Evolutionary conservation across 2,329 filamentous ascomycete species (phyloP), one percentile per base, ranked within the genome.

Genomic region (Botrytis hyacinthi): DNA sequence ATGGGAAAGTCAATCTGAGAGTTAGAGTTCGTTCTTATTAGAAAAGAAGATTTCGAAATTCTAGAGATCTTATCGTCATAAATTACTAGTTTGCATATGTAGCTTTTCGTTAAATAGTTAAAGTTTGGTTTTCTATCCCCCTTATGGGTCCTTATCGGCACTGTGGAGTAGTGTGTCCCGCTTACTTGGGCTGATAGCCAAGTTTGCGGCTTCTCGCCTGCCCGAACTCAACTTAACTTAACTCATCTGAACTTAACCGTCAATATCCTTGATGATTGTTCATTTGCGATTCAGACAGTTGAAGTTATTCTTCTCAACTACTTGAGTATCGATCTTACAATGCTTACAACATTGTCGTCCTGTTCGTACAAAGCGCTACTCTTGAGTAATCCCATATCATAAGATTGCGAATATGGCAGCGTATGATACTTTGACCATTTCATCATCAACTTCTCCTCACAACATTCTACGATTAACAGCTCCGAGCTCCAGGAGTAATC

Each of bases 391-490:
- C 40, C 18, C 29, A 46, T 59, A 72, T 68, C 37, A 29, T 72
- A 72, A 48, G 37, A 46, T 68, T 73, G 66, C 74, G 67, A 76
- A 62, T 35, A 75, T 76, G 74, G 74, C 73, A 57, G 75, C 68
- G 62, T 75, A 75, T 73, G 75, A 76, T 74, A 74, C 74, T 29
- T 51, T 74, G 51, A 73, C 44, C 57, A 66, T 65, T 60, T 59
- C 61, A 67, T 60, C 67, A 20, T 48, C 54, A 62, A 73, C 68
- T 48, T 60, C 77, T 46, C 74, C 77, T 32, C 77, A 76, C 75
- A 75, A 79, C 42, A 77, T 80, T 35, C 70, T 80, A 73, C 78
- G 78, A 67, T 75, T 81, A 72, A 76, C 71, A 26, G 72, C 74
- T 44, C 76, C 75, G 20, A 74, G 74, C 35, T 71, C 74, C 37